A percentile compares a stretch with the other conserved stretches of the same genome.
Evolutionary conservation across 164 flowering plant species (phyloP).

Genomic region (Chimonanthus salicifolius): DNA sequence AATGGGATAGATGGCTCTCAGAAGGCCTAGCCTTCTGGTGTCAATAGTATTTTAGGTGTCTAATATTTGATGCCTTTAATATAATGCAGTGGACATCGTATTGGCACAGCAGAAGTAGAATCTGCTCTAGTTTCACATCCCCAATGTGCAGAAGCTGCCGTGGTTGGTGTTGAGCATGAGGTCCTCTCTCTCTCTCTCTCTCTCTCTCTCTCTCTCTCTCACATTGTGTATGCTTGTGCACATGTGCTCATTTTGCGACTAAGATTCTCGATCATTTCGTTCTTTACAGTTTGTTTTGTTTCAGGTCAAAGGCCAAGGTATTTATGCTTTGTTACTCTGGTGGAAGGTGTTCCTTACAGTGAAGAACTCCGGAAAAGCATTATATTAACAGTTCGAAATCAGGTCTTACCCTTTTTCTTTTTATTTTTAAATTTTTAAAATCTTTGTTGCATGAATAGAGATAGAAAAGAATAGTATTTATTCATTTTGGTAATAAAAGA

Average conservation of each 20-base stretch:
- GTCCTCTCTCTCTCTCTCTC: slow-evolving; percentile 29
- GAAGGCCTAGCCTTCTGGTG: neutral
- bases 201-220: neutral
- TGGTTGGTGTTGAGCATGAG: slow-evolving; percentile 98
- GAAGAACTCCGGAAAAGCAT: slow-evolving; percentile 90
- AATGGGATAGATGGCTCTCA: neutral
- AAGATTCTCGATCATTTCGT: neutral
- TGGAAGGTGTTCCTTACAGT: slow-evolving; percentile 86
- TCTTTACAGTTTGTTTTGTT: slow-evolving; percentile 8
- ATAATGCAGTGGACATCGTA: slow-evolving; percentile 87
- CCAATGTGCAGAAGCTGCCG: slow-evolving; percentile 98
- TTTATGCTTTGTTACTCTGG: slow-evolving; percentile 91
- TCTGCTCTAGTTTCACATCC: slow-evolving; percentile 98
- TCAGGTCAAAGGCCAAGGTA: slow-evolving; percentile 97
- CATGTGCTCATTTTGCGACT: neutral
- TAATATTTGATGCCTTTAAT: neutral
- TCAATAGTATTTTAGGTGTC: neutral
- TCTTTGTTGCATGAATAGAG: neutral
- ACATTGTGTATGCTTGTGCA: neutral
- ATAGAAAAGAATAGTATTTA: neutral
- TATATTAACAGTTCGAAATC: slow-evolving; percentile 61
- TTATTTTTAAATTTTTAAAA: neutral
- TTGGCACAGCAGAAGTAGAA: slow-evolving; percentile 99
- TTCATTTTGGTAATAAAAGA: neutral
- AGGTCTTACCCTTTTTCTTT: slow-evolving; percentile 37